phyloP scores from a whole-genome alignment of 2,329 filamentous ascomycete species.

The Diaporthe velutina region DNA sequence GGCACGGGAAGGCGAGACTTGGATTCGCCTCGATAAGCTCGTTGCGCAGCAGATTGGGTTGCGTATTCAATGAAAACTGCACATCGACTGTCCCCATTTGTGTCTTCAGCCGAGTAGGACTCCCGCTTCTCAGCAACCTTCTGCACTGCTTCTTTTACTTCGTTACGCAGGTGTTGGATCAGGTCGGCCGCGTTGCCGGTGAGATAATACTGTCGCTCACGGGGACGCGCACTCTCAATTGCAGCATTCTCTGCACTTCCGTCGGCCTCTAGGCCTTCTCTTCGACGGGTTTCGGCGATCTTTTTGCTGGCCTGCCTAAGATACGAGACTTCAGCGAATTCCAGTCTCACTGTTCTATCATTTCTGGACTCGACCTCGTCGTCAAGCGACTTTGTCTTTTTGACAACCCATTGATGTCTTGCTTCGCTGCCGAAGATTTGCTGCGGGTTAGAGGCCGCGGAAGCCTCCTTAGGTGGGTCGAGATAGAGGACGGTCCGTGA shows the following conservation, averaged over 20 bases:
- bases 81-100: slow-evolving; percentile 28
- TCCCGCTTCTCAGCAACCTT: slow-evolving; percentile 57
- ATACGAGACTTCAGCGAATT: slow-evolving; percentile 41
- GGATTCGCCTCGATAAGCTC: slow-evolving; percentile 84
- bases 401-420: slow-evolving; percentile 86
- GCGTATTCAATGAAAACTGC: slow-evolving; percentile 96
- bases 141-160: slow-evolving; percentile 30
- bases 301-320: slow-evolving; percentile 78
- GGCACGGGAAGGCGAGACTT: slow-evolving; percentile 74
- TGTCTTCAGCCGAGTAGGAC: slow-evolving; percentile 51
- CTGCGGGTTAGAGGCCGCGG: slow-evolving; percentile 79
- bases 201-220: slow-evolving; percentile 33
- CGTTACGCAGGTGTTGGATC: slow-evolving; percentile 34
- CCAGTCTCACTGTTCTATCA: slow-evolving; percentile 50
- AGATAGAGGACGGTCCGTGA: slow-evolving; percentile 95
- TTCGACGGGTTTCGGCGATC: slow-evolving; percentile 60
- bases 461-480: slow-evolving; percentile 82
- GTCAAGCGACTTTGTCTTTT: slow-evolving; percentile 80
- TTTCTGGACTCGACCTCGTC: slow-evolving; percentile 83
- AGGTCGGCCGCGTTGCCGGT: slow-evolving; percentile 33
- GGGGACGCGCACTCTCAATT: slow-evolving; percentile 37
- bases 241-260: not conserved
- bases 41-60: slow-evolving; percentile 85
- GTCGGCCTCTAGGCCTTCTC: not conserved
- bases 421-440: slow-evolving; percentile 84